phyloP scores from a whole-genome alignment of 2,329 filamentous ascomycete genomes.

The Rutstroemia sp. region DNA sequence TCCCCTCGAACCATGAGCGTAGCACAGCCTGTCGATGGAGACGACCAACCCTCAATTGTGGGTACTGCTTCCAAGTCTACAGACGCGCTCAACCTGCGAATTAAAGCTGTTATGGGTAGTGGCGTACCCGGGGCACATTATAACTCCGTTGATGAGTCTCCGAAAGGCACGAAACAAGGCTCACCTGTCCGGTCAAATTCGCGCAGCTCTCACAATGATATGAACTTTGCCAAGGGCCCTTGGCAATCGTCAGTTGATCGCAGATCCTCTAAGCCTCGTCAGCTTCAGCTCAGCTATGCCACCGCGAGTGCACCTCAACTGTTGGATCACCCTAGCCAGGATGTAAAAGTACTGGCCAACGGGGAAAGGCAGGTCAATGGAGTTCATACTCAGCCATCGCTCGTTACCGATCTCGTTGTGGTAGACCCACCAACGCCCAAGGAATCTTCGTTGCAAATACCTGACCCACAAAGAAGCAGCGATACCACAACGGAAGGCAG shows the following conservation, averaged over 20 bases:
- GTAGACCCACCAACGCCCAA: conserved; percentile 17
- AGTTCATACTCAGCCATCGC: conserved; percentile 13
- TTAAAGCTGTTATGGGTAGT: conserved; percentile 20
- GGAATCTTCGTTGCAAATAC: conserved; percentile 7
- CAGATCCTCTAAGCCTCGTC: conserved; percentile 26
- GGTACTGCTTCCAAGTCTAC: conserved; percentile 7
- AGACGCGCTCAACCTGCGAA: conserved; percentile 16
- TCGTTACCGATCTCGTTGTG: conserved; percentile 25
- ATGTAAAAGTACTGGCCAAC: conserved; percentile 3
- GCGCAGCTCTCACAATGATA: neutral
- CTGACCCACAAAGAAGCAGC: conserved; percentile 44
- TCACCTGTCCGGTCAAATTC: conserved; percentile 13
- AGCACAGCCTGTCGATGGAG: conserved; percentile 16
- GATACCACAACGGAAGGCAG: conserved; percentile 55
- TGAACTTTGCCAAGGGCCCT: conserved; percentile 3
- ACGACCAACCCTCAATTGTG: conserved; percentile 15
- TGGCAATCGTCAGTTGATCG: conserved; percentile 18
- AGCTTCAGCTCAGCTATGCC: conserved; percentile 26
- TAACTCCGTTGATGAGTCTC: conserved; percentile 14
- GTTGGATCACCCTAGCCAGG: conserved; percentile 13
- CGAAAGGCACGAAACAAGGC: conserved; percentile 9
- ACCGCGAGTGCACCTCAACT: conserved; percentile 19
- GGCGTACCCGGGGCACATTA: conserved; percentile 17
- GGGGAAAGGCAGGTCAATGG: conserved; percentile 11
- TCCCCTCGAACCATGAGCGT: conserved; percentile 28